These are phyloP conservation scores for Tolypocladium pustulatum DNA, from an alignment of 2,329 filamentous ascomycete genomes.

Conservation along the genomic window DNA sequence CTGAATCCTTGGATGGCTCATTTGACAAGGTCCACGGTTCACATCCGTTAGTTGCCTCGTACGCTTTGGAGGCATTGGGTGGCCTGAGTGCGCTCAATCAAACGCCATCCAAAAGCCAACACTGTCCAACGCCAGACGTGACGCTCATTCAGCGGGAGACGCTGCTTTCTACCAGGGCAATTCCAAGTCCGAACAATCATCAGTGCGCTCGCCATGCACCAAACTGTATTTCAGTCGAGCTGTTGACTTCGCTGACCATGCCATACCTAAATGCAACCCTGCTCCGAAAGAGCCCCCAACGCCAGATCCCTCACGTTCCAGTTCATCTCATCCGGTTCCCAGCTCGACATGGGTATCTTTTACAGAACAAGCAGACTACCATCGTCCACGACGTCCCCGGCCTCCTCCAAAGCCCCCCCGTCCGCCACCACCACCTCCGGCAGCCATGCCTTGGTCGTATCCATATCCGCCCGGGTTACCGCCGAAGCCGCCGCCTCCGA, in stretches of 20 bases:
- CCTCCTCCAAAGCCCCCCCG: conserved; percentile 14
- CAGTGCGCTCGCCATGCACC: neutral
- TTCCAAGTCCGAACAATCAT: neutral
- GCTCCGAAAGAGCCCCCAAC: neutral
- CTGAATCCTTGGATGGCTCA: no score
- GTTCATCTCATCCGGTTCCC: neutral
- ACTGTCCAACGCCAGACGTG: no score
- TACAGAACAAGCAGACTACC: conserved; percentile 5
- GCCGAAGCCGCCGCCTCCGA: conserved; percentile 37
- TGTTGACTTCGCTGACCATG: neutral
- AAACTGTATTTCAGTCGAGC: neutral
- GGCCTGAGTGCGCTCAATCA: no score
- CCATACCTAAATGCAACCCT: neutral
- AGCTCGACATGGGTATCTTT: neutral
- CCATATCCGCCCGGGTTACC: conserved; percentile 42
- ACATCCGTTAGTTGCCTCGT: no score
- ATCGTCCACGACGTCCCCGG: conserved; percentile 18
- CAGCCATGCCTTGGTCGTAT: conserved; percentile 37
- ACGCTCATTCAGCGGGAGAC: no score
- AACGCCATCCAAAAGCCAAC: no score
- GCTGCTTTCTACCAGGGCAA: neutral
- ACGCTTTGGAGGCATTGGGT: no score
- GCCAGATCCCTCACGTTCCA: neutral
- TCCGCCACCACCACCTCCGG: conserved; percentile 24
- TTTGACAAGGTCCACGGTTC: no score